Percentiles rank a stretch among this genome's conserved stretches.
Conservation (phyloP, 2,329 filamentous ascomycete species). For the Cladosporium sp. region DNA sequence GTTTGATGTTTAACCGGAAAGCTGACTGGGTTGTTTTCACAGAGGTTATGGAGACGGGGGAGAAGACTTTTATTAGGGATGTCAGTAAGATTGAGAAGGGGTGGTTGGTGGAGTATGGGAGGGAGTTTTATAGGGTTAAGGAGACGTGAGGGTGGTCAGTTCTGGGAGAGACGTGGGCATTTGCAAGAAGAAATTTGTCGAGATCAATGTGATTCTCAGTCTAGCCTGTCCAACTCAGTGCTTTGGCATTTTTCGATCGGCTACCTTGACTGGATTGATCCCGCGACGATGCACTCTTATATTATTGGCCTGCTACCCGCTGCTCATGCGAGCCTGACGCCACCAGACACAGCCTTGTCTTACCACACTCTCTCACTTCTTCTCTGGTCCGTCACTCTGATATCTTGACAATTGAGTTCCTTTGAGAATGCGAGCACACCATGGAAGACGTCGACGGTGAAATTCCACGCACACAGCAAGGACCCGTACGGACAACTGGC, state of each 20-base stretch:
- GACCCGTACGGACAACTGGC: not conserved
- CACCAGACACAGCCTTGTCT: not conserved
- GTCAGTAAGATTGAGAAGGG: conserved; percentile 87
- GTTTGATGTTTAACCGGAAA: conserved; percentile 92
- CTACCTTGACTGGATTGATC: no score
- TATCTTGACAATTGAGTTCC: no score
- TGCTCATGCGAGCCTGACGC: not conserved
- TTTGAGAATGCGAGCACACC: not conserved
- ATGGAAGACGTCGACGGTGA: not conserved
- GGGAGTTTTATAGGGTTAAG: conserved; percentile 69
- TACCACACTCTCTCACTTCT: not conserved
- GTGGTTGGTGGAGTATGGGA: conserved; percentile 89
- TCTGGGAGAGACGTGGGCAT: no score
- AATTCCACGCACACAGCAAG: not conserved
- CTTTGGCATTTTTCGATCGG: no score
- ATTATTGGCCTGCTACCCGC: not conserved
- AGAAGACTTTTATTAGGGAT: conserved; percentile 86
- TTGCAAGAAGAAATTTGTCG: no score
- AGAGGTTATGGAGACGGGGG: conserved; percentile 82
- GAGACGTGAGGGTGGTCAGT: not conserved
- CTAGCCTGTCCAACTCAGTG: no score
- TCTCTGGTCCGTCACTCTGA: not conserved
- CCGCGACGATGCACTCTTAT: not conserved
- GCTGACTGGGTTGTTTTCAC: conserved; percentile 96
- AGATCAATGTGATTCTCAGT: no score